Conservation (phyloP, 306 rosid species). For the Dryas octopetala region DNA sequence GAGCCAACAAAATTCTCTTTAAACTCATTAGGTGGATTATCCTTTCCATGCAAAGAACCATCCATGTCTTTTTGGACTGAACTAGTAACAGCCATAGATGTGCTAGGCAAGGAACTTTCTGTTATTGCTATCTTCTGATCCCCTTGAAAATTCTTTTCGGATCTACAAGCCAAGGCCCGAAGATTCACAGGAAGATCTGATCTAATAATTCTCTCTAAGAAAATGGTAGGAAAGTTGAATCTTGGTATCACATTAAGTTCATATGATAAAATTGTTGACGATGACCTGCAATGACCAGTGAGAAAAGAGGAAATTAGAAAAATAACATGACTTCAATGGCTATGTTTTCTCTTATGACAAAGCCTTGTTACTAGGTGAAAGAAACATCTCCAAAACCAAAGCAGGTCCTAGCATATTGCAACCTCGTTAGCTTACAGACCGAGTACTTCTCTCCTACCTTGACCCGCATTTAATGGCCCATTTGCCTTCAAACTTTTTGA, state of each 20-base stretch:
- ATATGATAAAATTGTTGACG: slow-evolving; percentile 66
- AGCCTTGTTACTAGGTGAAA: not conserved
- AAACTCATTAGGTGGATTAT: slow-evolving; percentile 38
- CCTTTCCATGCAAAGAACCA: slow-evolving; percentile 40
- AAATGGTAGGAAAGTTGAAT: slow-evolving; percentile 90
- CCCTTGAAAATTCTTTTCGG: slow-evolving; percentile 55
- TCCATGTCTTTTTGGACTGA: slow-evolving; percentile 41
- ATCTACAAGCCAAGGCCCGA: slow-evolving; percentile 79
- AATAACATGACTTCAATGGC: slow-evolving; percentile 6
- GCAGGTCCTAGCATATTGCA: slow-evolving; percentile 3
- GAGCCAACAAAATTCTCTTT: slow-evolving; percentile 49
- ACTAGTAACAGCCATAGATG: slow-evolving; percentile 27
- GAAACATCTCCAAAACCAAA: not conserved
- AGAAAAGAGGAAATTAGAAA: slow-evolving; percentile 4
- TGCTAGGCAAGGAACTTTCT: slow-evolving; percentile 32
- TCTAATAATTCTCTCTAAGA: slow-evolving; percentile 84
- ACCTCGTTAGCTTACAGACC: slow-evolving; percentile 18
- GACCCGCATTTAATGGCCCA: slow-evolving; percentile 82
- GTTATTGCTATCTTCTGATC: slow-evolving; percentile 32
- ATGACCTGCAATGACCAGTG: slow-evolving; percentile 50
- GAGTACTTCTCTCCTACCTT: slow-evolving; percentile 46
- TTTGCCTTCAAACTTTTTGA: slow-evolving; percentile 92
- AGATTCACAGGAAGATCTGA: slow-evolving; percentile 96
- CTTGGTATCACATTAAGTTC: slow-evolving; percentile 94
- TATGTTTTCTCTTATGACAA: no score